Conservation (phyloP, 441 rosid species). For the Adansonia gregorii region DNA sequence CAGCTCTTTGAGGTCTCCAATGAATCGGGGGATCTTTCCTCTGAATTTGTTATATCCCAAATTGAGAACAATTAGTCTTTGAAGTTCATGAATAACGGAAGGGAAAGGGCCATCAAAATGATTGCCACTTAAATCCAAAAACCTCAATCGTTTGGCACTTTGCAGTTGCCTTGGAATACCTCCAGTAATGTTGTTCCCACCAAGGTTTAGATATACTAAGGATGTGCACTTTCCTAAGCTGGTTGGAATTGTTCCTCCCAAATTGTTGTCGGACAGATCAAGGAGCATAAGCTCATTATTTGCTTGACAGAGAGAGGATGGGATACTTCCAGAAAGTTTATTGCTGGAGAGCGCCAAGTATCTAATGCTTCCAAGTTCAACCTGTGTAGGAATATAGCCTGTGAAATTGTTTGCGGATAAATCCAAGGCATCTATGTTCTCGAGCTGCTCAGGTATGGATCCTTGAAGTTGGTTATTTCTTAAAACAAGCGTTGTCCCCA, state of each 20-base stretch:
- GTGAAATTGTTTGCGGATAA: conserved; percentile 23
- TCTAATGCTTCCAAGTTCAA: conserved; percentile 13
- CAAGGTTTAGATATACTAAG: conserved; percentile 32
- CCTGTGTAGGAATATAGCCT: background rate
- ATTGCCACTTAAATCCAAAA: conserved; percentile 27
- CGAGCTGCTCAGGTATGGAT: background rate
- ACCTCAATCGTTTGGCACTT: conserved; percentile 21
- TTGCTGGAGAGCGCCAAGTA: conserved; percentile 18
- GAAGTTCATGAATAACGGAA: conserved; percentile 24
- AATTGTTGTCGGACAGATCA: conserved; percentile 23
- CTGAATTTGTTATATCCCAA: conserved; percentile 33
- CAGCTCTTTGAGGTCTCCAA: conserved; percentile 19
- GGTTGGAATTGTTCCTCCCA: conserved; percentile 11
- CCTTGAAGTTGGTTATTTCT: conserved; percentile 23
- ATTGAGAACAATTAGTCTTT: conserved; percentile 22
- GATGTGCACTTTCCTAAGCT: conserved; percentile 17
- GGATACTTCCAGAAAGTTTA: background rate
- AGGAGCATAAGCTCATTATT: conserved; percentile 16
- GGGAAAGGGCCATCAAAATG: conserved; percentile 37
- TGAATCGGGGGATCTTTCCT: conserved; percentile 24
- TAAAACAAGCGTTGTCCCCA: background rate
- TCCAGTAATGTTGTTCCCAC: conserved; percentile 30
- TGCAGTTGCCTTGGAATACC: conserved; percentile 23
- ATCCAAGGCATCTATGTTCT: conserved; percentile 15
- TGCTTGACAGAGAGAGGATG: conserved; percentile 12